These are phyloP conservation scores for Gelatoporia subvermispora DNA, from an alignment of 768 basidiomycete species.

Conservation along the genomic window DNA sequence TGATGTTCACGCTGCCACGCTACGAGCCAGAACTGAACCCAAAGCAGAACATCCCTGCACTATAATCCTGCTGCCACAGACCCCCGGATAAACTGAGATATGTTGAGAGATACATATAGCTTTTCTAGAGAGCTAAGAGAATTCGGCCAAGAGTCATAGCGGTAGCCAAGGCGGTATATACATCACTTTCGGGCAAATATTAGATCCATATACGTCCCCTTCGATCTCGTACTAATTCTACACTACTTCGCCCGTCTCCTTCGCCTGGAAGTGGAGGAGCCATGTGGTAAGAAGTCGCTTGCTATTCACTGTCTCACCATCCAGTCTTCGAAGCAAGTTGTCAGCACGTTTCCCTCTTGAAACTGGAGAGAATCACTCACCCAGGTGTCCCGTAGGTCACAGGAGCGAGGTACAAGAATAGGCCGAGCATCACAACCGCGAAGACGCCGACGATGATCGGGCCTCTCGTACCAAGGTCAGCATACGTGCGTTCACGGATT, in stretches of 20 bases:
- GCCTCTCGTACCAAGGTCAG: slow-evolving; percentile 77
- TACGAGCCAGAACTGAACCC: no score
- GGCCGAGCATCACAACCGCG: slow-evolving; percentile 51
- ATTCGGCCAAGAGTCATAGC: no score
- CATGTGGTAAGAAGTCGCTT: slow-evolving; percentile 82
- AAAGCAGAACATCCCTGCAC: no score
- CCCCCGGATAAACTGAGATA: no score
- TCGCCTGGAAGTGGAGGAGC: slow-evolving; percentile 91
- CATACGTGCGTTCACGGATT: slow-evolving; percentile 39
- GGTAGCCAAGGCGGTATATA: no score
- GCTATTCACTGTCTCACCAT: slow-evolving; percentile 79
- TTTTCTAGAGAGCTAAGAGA: no score
- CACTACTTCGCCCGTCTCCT: slow-evolving; percentile 26
- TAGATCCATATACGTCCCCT: no score
- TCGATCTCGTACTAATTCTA: background rate
- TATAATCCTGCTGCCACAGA: no score
- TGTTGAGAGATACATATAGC: no score
- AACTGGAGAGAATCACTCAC: slow-evolving; percentile 45
- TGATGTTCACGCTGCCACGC: no score
- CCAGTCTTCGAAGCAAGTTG: slow-evolving; percentile 49
- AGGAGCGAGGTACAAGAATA: slow-evolving; percentile 77
- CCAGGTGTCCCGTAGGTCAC: slow-evolving; percentile 96
- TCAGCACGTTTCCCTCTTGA: background rate
- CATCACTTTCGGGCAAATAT: no score
- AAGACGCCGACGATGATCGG: slow-evolving; percentile 58